These are phyloP conservation scores for Colletotrichum acutatum DNA, from an alignment of 2,329 filamentous ascomycete species.

Conservation along the genomic window DNA sequence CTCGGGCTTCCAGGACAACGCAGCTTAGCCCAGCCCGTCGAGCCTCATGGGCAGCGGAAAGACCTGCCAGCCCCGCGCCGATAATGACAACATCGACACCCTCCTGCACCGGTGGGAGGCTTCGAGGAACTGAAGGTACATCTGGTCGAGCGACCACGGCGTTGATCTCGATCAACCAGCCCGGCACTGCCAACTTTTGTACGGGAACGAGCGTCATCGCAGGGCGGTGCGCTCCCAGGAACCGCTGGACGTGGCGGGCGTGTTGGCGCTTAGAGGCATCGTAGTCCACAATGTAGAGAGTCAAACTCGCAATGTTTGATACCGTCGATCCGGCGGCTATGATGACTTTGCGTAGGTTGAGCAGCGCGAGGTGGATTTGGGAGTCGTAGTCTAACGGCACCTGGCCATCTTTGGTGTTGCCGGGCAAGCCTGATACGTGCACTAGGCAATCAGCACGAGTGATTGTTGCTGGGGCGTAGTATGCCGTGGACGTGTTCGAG, in stretches of 20 bases:
- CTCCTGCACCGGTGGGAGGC: not conserved
- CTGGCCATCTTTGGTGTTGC: conserved; percentile 43
- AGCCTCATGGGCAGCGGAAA: conserved; percentile 49
- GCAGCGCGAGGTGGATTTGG: conserved; percentile 52
- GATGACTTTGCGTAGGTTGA: conserved; percentile 50
- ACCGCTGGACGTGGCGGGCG: conserved; percentile 48
- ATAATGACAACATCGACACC: conserved; percentile 49
- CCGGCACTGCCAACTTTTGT: conserved; percentile 48
- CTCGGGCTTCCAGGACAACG: conserved; percentile 60
- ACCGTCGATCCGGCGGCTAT: conserved; percentile 48
- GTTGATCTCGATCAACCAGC: conserved; percentile 56
- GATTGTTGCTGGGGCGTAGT: conserved; percentile 40
- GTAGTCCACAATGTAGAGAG: conserved; percentile 56
- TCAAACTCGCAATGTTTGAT: conserved; percentile 53
- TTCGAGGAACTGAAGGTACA: not conserved
- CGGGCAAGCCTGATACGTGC: conserved; percentile 50
- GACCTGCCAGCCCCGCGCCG: conserved; percentile 56
- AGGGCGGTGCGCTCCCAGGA: conserved; percentile 51
- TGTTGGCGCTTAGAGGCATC: conserved; percentile 49
- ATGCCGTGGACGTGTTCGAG: conserved; percentile 32
- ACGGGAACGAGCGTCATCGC: conserved; percentile 56
- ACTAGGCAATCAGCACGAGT: conserved; percentile 35
- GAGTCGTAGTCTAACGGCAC: conserved; percentile 52
- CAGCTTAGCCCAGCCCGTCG: conserved; percentile 49
- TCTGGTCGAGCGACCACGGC: conserved; percentile 46